These are phyloP conservation scores for Russula ochroleuca DNA, from an alignment of 768 basidiomycete species.

Conservation along the genomic window DNA sequence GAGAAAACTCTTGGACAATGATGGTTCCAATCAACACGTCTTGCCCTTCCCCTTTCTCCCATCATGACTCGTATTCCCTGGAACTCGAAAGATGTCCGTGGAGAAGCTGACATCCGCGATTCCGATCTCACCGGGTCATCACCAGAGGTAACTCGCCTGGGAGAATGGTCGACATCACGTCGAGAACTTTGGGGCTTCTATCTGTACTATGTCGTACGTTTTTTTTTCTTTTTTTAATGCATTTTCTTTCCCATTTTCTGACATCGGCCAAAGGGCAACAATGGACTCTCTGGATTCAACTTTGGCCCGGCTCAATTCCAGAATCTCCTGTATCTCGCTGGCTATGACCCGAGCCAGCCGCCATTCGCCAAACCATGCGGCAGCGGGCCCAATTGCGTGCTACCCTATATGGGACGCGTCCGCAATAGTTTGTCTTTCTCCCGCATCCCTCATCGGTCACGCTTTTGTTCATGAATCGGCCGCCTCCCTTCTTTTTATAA, in stretches of 20 bases:
- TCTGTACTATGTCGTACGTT: constrained; percentile 49
- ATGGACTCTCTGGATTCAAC: constrained; percentile 64
- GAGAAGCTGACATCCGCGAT: neutral
- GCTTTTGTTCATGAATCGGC: neutral
- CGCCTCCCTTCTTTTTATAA: neutral
- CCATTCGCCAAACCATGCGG: constrained; percentile 51
- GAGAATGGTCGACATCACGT: constrained; percentile 27
- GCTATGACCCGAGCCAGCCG: constrained; percentile 59
- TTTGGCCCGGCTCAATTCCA: constrained; percentile 74
- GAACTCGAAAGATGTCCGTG: neutral
- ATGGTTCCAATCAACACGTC: constrained; percentile 66
- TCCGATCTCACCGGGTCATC: neutral
- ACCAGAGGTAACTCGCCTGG: neutral
- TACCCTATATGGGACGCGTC: constrained; percentile 58
- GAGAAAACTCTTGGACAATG: constrained; percentile 46
- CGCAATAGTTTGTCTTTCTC: constrained; percentile 49
- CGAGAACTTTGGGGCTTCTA: constrained; percentile 53
- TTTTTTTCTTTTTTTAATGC: neutral
- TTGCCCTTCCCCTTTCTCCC: constrained; percentile 86
- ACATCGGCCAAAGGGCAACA: constrained; percentile 48
- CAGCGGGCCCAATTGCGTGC: constrained; percentile 51
- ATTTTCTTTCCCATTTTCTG: neutral
- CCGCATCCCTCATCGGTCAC: neutral
- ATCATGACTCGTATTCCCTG: constrained; percentile 42
- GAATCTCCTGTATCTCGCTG: constrained; percentile 67